Conservation (phyloP, 2,329 filamentous ascomycete genomes). For the Diaporthe batatas region DNA sequence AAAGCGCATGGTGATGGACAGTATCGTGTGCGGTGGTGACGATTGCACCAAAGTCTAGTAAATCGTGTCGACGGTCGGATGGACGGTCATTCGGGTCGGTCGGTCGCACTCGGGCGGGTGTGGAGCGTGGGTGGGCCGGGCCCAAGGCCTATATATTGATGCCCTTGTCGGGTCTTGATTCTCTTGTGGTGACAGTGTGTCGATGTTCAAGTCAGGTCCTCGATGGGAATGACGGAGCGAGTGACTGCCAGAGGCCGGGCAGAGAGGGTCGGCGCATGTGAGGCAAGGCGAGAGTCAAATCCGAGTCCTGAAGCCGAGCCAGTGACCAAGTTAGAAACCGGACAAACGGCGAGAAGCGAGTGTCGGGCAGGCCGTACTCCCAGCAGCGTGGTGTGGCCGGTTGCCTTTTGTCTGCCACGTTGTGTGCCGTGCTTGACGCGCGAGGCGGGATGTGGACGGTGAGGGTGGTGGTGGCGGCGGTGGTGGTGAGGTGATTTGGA, state of each 20-base stretch:
- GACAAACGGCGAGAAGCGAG: slow-evolving; percentile 5
- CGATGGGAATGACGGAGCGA: slow-evolving; percentile 12
- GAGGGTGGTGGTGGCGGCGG: background rate
- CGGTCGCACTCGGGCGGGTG: slow-evolving; percentile 12
- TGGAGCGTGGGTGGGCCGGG: slow-evolving; percentile 18
- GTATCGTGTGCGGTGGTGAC: slow-evolving; percentile 16
- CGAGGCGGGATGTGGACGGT: slow-evolving; percentile 12
- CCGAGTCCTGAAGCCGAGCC: slow-evolving; percentile 7
- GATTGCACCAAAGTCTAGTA: slow-evolving; percentile 1
- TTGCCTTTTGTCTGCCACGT: slow-evolving; percentile 27
- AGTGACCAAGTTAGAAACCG: slow-evolving; percentile 7
- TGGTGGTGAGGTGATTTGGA: slow-evolving; percentile 13
- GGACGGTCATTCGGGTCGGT: slow-evolving; percentile 6
- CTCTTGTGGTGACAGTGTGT: background rate
- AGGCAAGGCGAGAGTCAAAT: slow-evolving; percentile 17
- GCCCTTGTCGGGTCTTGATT: slow-evolving; percentile 17
- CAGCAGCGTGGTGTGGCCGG: slow-evolving; percentile 21
- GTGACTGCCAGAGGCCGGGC: slow-evolving; percentile 26
- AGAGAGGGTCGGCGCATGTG: slow-evolving; percentile 19
- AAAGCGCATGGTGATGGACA: slow-evolving; percentile 37
- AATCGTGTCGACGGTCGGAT: slow-evolving; percentile 5
- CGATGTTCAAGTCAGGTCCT: slow-evolving; percentile 11
- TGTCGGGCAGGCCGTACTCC: slow-evolving; percentile 12
- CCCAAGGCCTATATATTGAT: slow-evolving; percentile 23
- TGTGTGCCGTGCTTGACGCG: slow-evolving; percentile 11